phyloP scores from a whole-genome alignment of 2,329 filamentous ascomycete genomes.

The Xylariaceae sp. region DNA sequence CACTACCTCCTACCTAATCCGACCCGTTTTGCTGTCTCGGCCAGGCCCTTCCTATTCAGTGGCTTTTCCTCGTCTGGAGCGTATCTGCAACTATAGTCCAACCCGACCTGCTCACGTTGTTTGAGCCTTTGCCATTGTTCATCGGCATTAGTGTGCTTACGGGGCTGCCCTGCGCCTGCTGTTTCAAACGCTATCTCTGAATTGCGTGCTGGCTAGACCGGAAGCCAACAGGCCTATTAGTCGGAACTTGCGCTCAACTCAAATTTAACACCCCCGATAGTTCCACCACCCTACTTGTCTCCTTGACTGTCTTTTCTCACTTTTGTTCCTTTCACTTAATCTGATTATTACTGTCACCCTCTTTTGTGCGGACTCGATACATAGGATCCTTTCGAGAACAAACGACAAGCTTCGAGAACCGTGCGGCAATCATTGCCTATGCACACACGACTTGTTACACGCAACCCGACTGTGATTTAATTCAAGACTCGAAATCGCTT shows the following conservation, averaged over 20 bases:
- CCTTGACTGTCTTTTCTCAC: not conserved
- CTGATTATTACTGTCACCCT: not conserved
- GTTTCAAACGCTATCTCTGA: no score
- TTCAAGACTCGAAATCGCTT: constrained; percentile 6
- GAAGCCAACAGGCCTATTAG: no score
- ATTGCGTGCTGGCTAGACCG: no score
- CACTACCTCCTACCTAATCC: not conserved
- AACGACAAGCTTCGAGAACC: constrained; percentile 8
- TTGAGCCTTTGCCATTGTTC: constrained; percentile 7
- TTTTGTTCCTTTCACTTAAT: not conserved
- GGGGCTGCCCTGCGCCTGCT: no score
- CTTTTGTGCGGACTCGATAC: constrained; percentile 5
- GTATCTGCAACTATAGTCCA: not conserved
- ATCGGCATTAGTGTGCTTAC: no score
- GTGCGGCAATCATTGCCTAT: constrained; percentile 13
- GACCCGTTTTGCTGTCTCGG: not conserved
- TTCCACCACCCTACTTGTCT: not conserved
- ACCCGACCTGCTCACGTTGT: constrained; percentile 1
- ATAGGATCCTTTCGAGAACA: constrained; percentile 9
- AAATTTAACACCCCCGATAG: constrained; percentile 9
- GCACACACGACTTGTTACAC: constrained; percentile 7
- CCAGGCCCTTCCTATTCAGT: not conserved
- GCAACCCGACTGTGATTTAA: constrained; percentile 1
- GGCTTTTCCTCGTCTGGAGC: not conserved
- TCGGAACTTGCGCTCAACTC: constrained; percentile 6